phyloP scores from a whole-genome alignment of 441 rosid species.

The Erodium moschatum region DNA sequence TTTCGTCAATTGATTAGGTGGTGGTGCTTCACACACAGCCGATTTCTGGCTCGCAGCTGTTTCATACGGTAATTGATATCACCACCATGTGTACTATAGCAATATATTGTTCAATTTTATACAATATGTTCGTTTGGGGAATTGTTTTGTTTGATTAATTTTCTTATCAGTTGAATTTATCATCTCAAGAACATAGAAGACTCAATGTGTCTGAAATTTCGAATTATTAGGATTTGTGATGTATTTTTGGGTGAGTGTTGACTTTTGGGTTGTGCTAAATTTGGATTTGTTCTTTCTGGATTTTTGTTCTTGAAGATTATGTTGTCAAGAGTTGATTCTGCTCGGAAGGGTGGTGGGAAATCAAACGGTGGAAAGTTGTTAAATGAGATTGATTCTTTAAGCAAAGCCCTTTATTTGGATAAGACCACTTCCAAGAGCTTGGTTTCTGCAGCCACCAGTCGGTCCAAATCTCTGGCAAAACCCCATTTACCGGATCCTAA shows the following conservation, averaged over 20 bases:
- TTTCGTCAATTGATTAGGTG: neutral
- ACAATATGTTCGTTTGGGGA: neutral
- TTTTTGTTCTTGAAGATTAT: conserved; percentile 23
- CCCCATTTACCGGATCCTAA: conserved; percentile 31
- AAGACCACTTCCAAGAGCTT: conserved; percentile 35
- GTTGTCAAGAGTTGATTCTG: conserved; percentile 45
- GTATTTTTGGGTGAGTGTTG: too few relatives aligned
- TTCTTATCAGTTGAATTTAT: neutral
- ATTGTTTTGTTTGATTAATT: neutral
- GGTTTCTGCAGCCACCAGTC: conserved; percentile 25
- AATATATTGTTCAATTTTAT: neutral
- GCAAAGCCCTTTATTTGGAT: conserved; percentile 65
- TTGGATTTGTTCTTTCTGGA: neutral
- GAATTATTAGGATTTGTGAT: too few relatives aligned
- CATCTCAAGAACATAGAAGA: neutral
- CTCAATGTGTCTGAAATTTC: too few relatives aligned
- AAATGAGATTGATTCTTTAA: conserved; percentile 64
- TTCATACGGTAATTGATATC: neutral
- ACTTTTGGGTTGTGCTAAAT: neutral
- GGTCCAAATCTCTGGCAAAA: conserved; percentile 42
- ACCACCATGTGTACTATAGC: neutral
- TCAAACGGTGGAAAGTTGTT: conserved; percentile 46
- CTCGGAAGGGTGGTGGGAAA: conserved; percentile 45
- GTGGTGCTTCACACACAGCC: neutral
- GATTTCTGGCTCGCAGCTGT: neutral